phyloP scores from a whole-genome alignment of 176 grass and related monocot species.

The Carex cristatella region DNA sequence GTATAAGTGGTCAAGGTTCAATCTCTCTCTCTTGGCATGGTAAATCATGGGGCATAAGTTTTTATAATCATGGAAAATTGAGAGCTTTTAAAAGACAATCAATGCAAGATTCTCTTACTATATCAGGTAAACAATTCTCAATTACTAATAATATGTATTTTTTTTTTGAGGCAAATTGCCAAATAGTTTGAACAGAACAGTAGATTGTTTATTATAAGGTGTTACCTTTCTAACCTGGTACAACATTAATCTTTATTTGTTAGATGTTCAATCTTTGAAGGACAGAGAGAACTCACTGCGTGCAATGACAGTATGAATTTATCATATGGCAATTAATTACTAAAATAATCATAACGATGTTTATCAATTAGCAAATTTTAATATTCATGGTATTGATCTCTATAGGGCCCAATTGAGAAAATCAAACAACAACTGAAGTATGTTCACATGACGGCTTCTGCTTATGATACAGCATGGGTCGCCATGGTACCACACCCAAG shows the following conservation, averaged over 20 bases:
- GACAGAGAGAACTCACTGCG: neutral
- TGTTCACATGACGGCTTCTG: slow-evolving; percentile 26
- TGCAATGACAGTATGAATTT: slow-evolving; percentile 1
- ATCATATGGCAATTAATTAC: neutral
- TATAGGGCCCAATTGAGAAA: slow-evolving; percentile 29
- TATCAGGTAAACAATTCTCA: neutral
- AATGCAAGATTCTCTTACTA: slow-evolving; percentile 1
- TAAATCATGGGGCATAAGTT: neutral
- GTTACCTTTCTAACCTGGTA: neutral
- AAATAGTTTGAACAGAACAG: neutral
- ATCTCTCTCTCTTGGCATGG: neutral
- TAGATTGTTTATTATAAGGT: neutral
- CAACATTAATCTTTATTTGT: neutral
- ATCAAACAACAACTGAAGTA: slow-evolving; percentile 46
- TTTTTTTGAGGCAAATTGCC: neutral
- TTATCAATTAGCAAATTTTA: neutral
- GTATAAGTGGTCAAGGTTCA: neutral
- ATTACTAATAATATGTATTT: neutral
- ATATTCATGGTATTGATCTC: slow-evolving; percentile 22
- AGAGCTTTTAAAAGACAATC: slow-evolving; percentile 4
- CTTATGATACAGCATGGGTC: slow-evolving; percentile 79
- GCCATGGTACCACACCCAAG: slow-evolving; percentile 58
- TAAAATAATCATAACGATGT: neutral
- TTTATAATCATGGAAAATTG: neutral
- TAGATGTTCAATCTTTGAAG: neutral